These are phyloP conservation scores for Agrostemma githago DNA, from an alignment of 148 eudicot species.

Conservation along the genomic window DNA sequence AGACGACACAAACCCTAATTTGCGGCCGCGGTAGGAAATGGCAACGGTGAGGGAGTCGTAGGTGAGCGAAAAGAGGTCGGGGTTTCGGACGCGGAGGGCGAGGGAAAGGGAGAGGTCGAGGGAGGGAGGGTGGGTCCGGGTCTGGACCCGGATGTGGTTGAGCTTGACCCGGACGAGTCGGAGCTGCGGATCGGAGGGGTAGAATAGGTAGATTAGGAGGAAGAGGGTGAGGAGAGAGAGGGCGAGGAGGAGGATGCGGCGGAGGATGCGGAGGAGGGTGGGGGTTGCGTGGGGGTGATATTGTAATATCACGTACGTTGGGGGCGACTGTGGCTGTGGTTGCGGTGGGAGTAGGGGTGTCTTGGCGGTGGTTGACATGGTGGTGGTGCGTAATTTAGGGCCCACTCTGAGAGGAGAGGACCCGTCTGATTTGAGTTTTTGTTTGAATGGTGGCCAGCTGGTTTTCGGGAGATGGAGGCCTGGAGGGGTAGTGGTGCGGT, in stretches of 20 bases:
- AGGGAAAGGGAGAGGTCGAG: conserved; percentile 40
- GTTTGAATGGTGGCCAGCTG: not conserved
- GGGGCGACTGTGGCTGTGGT: conserved; percentile 1
- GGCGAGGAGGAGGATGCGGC: conserved; percentile 2
- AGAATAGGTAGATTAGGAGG: conserved; percentile 31
- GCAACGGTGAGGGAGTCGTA: conserved; percentile 33
- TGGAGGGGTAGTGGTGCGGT: not conserved
- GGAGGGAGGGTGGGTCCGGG: conserved; percentile 32
- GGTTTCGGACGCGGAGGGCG: conserved; percentile 34
- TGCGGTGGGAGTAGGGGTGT: conserved; percentile 17
- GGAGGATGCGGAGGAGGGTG: conserved; percentile 10
- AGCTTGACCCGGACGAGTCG: conserved; percentile 37
- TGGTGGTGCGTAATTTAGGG: not conserved
- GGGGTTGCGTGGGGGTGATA: conserved; percentile 12
- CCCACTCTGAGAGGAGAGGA: not conserved
- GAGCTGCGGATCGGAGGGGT: conserved; percentile 46
- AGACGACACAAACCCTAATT: conserved; percentile 40
- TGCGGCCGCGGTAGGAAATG: conserved; percentile 38
- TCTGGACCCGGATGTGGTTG: conserved; percentile 29
- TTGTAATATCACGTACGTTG: conserved; percentile 28
- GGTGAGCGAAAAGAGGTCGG: conserved; percentile 38
- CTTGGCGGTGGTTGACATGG: conserved; percentile 16
- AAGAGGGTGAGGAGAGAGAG: conserved; percentile 23
- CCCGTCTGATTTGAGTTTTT: not conserved
- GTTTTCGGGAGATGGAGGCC: not conserved